Conservation (phyloP, 164 flowering plant genomes). For the Macadamia tetraphylla region DNA sequence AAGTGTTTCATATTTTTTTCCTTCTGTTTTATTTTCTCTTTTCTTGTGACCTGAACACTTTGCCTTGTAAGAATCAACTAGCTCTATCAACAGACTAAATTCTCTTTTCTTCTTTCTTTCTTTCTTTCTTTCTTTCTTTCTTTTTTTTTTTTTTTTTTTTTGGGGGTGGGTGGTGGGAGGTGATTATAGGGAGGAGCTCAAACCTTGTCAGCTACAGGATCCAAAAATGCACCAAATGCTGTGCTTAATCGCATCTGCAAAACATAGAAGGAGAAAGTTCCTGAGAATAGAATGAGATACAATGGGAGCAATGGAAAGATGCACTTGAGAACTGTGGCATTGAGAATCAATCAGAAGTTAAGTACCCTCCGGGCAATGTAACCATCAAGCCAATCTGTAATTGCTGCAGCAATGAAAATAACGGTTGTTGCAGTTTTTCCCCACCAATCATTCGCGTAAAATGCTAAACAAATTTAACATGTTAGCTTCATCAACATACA, state of each 20-base stretch:
- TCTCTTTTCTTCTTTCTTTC: too few relatives aligned
- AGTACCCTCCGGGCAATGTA: slow-evolving; percentile 87
- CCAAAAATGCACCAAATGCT: slow-evolving; percentile 95
- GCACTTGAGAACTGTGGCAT: neutral
- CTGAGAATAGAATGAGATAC: neutral
- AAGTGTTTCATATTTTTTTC: neutral
- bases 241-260: slow-evolving; percentile 79
- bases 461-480: slow-evolving; percentile 41
- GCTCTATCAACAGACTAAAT: neutral
- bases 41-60: neutral
- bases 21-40: neutral
- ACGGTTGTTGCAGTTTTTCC: slow-evolving; percentile 77
- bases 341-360: neutral
- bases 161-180: too few relatives aligned
- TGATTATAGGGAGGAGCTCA: neutral
- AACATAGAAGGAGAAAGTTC: slow-evolving; percentile 11
- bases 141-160: too few relatives aligned
- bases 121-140: too few relatives aligned
- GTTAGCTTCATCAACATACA: slow-evolving; percentile 14
- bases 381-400: slow-evolving; percentile 99
- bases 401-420: slow-evolving; percentile 82
- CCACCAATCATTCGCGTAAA: slow-evolving; percentile 72
- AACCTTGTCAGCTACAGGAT: slow-evolving; percentile 99
- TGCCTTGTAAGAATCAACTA: neutral
- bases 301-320: neutral